Base-by-base conservation (phyloP, 2,329 filamentous ascomycete genomes). In the Fulvia fulva region DNA sequence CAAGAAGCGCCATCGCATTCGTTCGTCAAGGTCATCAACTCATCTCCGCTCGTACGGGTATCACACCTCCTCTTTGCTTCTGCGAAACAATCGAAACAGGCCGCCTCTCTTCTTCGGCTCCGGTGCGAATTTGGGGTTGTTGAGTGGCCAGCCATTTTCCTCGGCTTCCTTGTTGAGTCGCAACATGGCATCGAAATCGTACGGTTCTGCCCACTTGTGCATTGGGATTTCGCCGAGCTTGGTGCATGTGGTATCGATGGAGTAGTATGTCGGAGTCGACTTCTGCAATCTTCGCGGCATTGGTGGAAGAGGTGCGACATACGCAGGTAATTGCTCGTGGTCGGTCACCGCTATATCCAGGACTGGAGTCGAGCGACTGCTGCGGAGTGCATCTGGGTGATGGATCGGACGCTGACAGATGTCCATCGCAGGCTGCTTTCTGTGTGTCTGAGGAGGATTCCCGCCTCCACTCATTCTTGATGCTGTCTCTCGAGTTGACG, bases 141-240 rank as follows among this genome's bases (percentile, higher is more conserved):
- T 52, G 9, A 63, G 44, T 14, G 67, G 69, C 68, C 70, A 68
- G 21, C 71, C 69, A 53, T 65, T 68, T 34, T 45, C 58, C 50
- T 63, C 53, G n/a, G 75, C 75, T 60, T 77, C 72, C 4, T 65
- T 64, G 56, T 80, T 79, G 63, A 74, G 61, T 22, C 73, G 65
- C 46, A 73, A 75, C 54, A 76, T 76, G 32, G 71, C 72, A 32
- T 75, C 74, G 49, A 73, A 75, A 55, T 80, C 74, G 56, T 70
- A 78, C 5, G 77, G 76, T 55, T 59, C 68, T 0, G 71, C 68
- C 78, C 78, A 79, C 49, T 73, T 72, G 37, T 74, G 70, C 66
- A 77, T 67, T 4, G 78, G 77, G 5, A 80, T 79, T 62, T 80
- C 78, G 45, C 78, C 78, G 8, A 80, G 68, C 65, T 78, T 78